phyloP scores from a whole-genome alignment of 306 rosid genomes.

The Pachyrhizus erosus region DNA sequence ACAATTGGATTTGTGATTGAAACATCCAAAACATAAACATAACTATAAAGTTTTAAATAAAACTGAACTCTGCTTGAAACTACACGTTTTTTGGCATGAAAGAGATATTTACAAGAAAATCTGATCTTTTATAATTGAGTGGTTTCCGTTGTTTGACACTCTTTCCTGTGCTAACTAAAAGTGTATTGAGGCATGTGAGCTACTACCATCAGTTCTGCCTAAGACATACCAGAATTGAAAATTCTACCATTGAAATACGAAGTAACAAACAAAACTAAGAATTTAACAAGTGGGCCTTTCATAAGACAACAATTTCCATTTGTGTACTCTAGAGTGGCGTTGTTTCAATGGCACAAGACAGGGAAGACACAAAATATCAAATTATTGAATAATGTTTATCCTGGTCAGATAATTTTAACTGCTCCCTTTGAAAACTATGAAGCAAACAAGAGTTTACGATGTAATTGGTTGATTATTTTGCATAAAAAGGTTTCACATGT shows the following conservation, averaged over 20 bases:
- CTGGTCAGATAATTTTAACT: slow-evolving; percentile 65
- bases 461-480: slow-evolving; percentile 59
- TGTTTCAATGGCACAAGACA: slow-evolving; percentile 66
- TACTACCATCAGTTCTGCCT: slow-evolving; percentile 5
- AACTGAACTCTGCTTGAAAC: background rate
- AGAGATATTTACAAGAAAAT: slow-evolving; percentile 4
- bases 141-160: background rate
- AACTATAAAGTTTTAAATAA: background rate
- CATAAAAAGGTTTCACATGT: slow-evolving; percentile 73
- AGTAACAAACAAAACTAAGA: slow-evolving; percentile 44
- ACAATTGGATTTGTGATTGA: slow-evolving; percentile 7
- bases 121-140: slow-evolving; percentile 27
- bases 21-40: background rate
- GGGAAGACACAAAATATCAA: slow-evolving; percentile 37
- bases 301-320: slow-evolving; percentile 13
- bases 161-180: background rate
- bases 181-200: slow-evolving; percentile 32
- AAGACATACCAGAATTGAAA: slow-evolving; percentile 2
- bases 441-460: slow-evolving; percentile 65
- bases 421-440: slow-evolving; percentile 88
- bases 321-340: slow-evolving; percentile 52
- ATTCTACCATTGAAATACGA: slow-evolving; percentile 34
- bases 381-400: slow-evolving; percentile 43
- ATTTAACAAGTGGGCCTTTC: slow-evolving; percentile 50
- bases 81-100: background rate